A percentile compares a stretch with the other conserved stretches of the same genome.
Evolutionary conservation across 305 asterid species (phyloP).

Genomic region (Solanum hybrid): DNA sequence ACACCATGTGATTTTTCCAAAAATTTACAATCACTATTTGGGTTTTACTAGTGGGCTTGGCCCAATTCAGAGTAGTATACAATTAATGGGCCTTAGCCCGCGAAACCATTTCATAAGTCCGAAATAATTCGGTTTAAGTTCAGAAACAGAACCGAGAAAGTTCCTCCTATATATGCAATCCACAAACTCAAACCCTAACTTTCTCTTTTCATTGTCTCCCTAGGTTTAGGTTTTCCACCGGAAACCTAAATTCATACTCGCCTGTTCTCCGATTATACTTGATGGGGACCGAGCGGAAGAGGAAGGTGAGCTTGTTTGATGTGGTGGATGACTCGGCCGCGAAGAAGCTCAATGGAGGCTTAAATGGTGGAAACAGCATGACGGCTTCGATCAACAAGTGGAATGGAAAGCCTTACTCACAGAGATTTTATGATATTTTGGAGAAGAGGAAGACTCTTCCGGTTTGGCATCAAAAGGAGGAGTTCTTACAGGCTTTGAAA

Average conservation of each 20-base stretch:
- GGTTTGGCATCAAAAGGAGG: slow-evolving; percentile 95
- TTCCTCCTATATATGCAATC: neutral
- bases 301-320: slow-evolving; percentile 92
- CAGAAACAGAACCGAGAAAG: neutral
- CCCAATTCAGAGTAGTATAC: neutral
- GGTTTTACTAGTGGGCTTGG: neutral
- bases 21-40: neutral
- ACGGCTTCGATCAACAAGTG: slow-evolving; percentile 48
- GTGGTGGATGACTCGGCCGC: slow-evolving; percentile 76
- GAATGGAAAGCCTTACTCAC: slow-evolving; percentile 67
- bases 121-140: neutral
- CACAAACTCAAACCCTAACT: neutral
- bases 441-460: slow-evolving; percentile 89
- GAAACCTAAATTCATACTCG: neutral
- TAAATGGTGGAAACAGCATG: slow-evolving; percentile 15
- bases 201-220: neutral
- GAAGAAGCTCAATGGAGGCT: slow-evolving; percentile 41
- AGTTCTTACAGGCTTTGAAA: slow-evolving; percentile 60
- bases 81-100: neutral
- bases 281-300: slow-evolving; percentile 97
- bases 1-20: neutral
- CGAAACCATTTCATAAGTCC: neutral
- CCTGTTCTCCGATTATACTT: neutral
- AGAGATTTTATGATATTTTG: slow-evolving; percentile 67
- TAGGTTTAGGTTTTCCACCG: neutral